Conservation (phyloP, 2,329 filamentous ascomycete species). For the Drechslerella dactyloides region DNA sequence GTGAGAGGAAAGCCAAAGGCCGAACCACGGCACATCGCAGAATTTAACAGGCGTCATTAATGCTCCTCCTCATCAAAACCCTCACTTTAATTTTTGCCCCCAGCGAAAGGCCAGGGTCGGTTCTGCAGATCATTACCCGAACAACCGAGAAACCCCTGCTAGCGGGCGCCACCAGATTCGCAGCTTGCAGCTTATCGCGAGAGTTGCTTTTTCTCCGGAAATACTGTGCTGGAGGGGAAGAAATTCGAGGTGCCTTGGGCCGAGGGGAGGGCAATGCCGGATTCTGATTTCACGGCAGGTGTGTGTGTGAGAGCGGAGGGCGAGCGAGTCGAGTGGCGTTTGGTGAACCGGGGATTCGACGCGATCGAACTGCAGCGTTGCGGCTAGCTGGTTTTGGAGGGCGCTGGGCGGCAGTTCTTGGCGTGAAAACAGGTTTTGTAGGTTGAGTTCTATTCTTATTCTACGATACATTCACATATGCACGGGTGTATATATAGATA, state of each 20-base stretch:
- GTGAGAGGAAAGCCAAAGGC: background rate
- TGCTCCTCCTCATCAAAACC: slow-evolving; percentile 13
- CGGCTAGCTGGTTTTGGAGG: too few relatives aligned
- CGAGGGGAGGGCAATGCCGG: too few relatives aligned
- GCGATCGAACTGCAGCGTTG: slow-evolving; percentile 2
- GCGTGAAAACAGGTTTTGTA: slow-evolving; percentile 43
- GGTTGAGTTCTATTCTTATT: background rate
- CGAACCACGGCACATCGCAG: slow-evolving; percentile 46
- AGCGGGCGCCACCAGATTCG: slow-evolving; percentile 51
- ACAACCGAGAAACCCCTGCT: slow-evolving; percentile 21
- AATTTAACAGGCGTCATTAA: slow-evolving; percentile 46
- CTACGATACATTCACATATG: too few relatives aligned
- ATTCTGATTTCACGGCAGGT: too few relatives aligned
- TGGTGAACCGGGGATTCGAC: slow-evolving; percentile 27
- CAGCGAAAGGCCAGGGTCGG: slow-evolving; percentile 26
- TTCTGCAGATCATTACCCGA: slow-evolving; percentile 50
- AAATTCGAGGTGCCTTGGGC: too few relatives aligned
- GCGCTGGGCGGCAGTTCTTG: background rate
- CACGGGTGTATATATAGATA: too few relatives aligned
- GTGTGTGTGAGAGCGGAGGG: background rate
- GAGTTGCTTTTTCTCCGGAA: background rate
- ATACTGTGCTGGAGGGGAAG: too few relatives aligned
- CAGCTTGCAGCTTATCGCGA: slow-evolving; percentile 8
- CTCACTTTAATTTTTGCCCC: too few relatives aligned
- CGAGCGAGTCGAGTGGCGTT: slow-evolving; percentile 30